Percentiles rank a stretch among this genome's conserved stretches.
phyloP scores from a whole-genome alignment of 139 green algal species.

The Desmodesmus armatus region DNA sequence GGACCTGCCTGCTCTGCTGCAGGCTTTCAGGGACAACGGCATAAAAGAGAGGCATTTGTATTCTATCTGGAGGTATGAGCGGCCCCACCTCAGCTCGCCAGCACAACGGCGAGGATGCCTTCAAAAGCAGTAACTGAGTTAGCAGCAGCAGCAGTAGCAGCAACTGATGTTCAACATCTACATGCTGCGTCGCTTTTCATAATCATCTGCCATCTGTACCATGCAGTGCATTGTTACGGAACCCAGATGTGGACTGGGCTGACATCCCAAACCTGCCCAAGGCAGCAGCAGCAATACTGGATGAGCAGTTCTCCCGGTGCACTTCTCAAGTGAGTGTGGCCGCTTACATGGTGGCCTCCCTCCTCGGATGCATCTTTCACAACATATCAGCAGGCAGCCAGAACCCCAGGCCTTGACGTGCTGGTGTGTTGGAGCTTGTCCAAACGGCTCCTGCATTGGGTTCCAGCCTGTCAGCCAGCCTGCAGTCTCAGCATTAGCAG shows the following conservation, averaged over 20 bases:
- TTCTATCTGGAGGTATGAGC: conserved; percentile 68
- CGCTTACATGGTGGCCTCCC: too few species aligned
- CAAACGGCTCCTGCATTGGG: too few species aligned
- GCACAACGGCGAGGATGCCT: background rate
- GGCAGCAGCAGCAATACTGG: conserved; percentile 63
- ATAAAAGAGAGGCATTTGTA: conserved; percentile 73
- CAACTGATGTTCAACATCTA: background rate
- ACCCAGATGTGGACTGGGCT: conserved; percentile 64
- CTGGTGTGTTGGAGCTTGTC: too few species aligned
- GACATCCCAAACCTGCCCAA: conserved; percentile 83
- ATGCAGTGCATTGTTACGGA: conserved; percentile 69
- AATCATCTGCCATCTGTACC: background rate
- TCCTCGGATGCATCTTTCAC: background rate
- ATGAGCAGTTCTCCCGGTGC: conserved; percentile 63
- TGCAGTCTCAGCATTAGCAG: too few species aligned
- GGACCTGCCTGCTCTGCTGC: conserved; percentile 58
- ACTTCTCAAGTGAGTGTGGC: conserved; percentile 68
- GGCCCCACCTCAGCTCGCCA: background rate
- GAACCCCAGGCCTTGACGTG: background rate
- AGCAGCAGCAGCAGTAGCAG: background rate
- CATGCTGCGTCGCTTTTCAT: background rate
- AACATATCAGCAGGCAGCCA: background rate
- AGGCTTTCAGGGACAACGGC: conserved; percentile 63
- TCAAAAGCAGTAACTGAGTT: background rate
- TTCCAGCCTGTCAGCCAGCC: too few species aligned